These are phyloP conservation scores for Populus hybrid DNA, from an alignment of 441 rosid species.

Conservation along the genomic window DNA sequence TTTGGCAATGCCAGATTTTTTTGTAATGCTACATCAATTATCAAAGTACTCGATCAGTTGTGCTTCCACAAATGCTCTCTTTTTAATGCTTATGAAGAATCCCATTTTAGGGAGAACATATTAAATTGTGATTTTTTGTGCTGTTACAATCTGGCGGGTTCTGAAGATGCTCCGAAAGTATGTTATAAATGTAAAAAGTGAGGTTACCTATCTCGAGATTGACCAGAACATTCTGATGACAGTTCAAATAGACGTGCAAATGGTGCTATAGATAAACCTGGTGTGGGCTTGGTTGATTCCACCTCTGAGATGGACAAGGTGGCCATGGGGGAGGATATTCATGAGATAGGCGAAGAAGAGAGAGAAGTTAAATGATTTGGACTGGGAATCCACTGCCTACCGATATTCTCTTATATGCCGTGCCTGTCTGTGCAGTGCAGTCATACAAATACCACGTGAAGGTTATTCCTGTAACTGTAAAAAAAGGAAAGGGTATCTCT, in stretches of 20 bases:
- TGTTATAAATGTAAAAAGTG: too few species aligned
- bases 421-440: slow-evolving; percentile 90
- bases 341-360: slow-evolving; percentile 91
- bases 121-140: background rate
- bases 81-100: background rate
- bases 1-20: background rate
- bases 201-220: too few species aligned
- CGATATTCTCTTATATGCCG: slow-evolving; percentile 76
- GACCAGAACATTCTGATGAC: too few species aligned
- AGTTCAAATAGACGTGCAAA: slow-evolving; percentile 19
- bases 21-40: slow-evolving; percentile 1
- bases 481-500: slow-evolving; percentile 82
- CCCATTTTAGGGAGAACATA: background rate
- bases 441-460: slow-evolving; percentile 88
- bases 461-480: slow-evolving; percentile 82
- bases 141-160: background rate
- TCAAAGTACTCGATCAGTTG: background rate
- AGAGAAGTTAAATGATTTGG: slow-evolving; percentile 80
- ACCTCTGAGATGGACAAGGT: slow-evolving; percentile 58
- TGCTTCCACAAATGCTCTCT: background rate
- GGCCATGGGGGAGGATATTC: slow-evolving; percentile 89
- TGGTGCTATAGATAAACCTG: slow-evolving; percentile 25
- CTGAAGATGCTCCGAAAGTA: too few species aligned
- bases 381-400: slow-evolving; percentile 82
- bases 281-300: slow-evolving; percentile 15